Percentiles rank a stretch among this genome's conserved stretches.
Evolutionary conservation across 371 early-diverging fungal genomes (phyloP).

Genomic region (Mucor mucedo): DNA sequence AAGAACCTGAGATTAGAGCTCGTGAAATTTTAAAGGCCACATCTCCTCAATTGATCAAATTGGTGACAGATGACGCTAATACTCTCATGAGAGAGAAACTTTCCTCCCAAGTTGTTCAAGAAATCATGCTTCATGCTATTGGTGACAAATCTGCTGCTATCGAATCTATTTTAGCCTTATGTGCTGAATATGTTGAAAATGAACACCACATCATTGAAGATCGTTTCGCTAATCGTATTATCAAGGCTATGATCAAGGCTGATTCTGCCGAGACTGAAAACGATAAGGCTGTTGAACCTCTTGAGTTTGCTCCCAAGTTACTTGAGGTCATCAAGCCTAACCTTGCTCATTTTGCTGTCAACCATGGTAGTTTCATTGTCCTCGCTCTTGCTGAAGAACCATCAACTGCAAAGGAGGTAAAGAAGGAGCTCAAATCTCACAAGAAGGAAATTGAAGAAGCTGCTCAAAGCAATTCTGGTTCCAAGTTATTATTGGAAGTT

Average conservation of each 20-base stretch:
- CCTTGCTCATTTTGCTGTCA: constrained; percentile 48
- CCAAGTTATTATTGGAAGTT: constrained; percentile 42
- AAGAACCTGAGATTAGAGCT: constrained; percentile 68
- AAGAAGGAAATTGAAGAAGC: constrained; percentile 46
- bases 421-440: constrained; percentile 42
- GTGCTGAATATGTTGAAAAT: constrained; percentile 50
- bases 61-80: constrained; percentile 59
- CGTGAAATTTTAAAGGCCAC: constrained; percentile 65
- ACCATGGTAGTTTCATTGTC: constrained; percentile 60
- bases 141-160: constrained; percentile 57
- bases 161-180: constrained; percentile 55
- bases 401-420: constrained; percentile 47
- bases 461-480: constrained; percentile 44
- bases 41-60: constrained; percentile 64
- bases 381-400: constrained; percentile 67
- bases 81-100: constrained; percentile 64
- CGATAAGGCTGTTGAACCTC: constrained; percentile 53
- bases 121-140: constrained; percentile 73
- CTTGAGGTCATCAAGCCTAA: constrained; percentile 46
- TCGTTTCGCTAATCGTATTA: constrained; percentile 62
- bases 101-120: constrained; percentile 72
- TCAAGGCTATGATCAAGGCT: constrained; percentile 65
- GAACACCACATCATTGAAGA: constrained; percentile 62
- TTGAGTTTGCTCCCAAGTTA: constrained; percentile 52
- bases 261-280: constrained; percentile 59